Conservation (phyloP, 176 grass and related monocot genomes). For the Oryza rufipogon region DNA sequence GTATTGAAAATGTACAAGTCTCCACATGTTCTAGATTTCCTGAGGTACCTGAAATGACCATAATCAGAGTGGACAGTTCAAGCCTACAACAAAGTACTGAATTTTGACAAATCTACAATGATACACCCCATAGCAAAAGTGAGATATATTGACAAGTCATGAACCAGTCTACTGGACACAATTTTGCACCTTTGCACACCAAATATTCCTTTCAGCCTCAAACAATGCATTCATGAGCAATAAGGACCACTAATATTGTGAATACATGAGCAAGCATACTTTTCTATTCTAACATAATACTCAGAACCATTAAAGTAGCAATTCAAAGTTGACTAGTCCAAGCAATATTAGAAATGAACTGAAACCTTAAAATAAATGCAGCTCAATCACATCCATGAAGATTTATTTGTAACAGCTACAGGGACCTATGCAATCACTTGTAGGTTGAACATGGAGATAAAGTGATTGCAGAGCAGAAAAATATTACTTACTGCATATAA, state of each 20-base stretch:
- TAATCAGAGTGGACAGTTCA: slow-evolving; percentile 38
- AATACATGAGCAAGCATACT: slow-evolving; percentile 18
- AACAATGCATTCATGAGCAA: neutral
- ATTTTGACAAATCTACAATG: slow-evolving; percentile 26
- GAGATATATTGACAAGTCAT: slow-evolving; percentile 21
- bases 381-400: slow-evolving; percentile 12
- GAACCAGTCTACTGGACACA: slow-evolving; percentile 12
- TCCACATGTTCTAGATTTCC: slow-evolving; percentile 38
- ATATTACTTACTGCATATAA: slow-evolving; percentile 54
- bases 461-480: neutral
- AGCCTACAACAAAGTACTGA: neutral
- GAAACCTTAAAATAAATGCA: slow-evolving; percentile 11
- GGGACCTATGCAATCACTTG: neutral
- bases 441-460: slow-evolving; percentile 25
- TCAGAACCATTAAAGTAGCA: neutral
- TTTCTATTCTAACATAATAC: slow-evolving; percentile 6
- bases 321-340: slow-evolving; percentile 3
- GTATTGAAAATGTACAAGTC: slow-evolving; percentile 73
- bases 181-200: slow-evolving; percentile 1
- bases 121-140: neutral
- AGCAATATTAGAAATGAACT: neutral
- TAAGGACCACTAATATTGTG: neutral
- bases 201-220: slow-evolving; percentile 6
- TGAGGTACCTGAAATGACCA: slow-evolving; percentile 64
- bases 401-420: slow-evolving; percentile 21